Conservation (phyloP, 2,329 filamentous ascomycete genomes). For the Apiospora malaysiana region DNA sequence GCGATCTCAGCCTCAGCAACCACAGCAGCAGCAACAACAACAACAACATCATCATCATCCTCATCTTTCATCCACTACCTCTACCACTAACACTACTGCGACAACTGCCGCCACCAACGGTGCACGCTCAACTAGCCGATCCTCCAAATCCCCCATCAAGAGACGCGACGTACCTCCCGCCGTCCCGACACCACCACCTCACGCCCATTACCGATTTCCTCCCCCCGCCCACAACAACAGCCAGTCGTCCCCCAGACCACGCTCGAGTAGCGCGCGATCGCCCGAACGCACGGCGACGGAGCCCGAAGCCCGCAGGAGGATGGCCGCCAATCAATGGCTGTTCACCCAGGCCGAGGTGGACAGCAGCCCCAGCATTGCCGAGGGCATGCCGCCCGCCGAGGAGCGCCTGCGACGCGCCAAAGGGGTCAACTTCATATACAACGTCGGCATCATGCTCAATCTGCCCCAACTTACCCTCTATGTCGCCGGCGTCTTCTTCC, state of each 20-base stretch:
- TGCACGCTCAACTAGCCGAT: conserved; percentile 50
- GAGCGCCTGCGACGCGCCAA: conserved; percentile 85
- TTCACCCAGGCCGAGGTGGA: conserved; percentile 84
- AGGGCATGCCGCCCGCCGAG: conserved; percentile 77
- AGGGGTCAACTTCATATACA: conserved; percentile 94
- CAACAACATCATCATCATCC: conserved; percentile 24
- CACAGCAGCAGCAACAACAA: conserved; percentile 40
- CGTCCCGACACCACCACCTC: conserved; percentile 65
- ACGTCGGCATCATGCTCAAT: conserved; percentile 91
- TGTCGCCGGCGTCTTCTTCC: conserved; percentile 92
- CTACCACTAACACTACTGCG: background rate
- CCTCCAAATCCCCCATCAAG: conserved; percentile 56
- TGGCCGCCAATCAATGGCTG: conserved; percentile 74
- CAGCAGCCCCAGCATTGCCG: conserved; percentile 82
- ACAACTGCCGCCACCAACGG: conserved; percentile 22
- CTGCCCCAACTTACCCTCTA: conserved; percentile 90
- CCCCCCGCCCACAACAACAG: background rate
- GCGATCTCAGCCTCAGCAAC: background rate
- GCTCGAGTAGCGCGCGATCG: conserved; percentile 49
- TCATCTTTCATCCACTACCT: conserved; percentile 13
- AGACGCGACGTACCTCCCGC: conserved; percentile 65
- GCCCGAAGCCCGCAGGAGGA: conserved; percentile 35
- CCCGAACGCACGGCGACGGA: conserved; percentile 46
- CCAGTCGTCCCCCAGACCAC: conserved; percentile 42
- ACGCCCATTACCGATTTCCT: conserved; percentile 34